These are phyloP conservation scores for Picea glauca DNA, from an alignment of 75 land plant species.

Conservation along the genomic window DNA sequence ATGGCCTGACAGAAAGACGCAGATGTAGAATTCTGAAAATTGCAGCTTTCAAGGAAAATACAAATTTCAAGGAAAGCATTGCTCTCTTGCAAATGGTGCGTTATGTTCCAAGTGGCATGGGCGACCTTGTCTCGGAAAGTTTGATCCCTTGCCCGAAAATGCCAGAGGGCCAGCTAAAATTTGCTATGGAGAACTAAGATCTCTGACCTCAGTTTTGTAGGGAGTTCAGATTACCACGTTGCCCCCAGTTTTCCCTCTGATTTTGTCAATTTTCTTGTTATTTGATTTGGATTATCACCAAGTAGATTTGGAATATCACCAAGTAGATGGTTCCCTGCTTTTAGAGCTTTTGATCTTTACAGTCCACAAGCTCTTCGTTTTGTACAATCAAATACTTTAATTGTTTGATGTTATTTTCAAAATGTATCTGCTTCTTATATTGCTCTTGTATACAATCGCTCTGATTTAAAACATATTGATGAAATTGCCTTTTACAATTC, in stretches of 20 bases:
- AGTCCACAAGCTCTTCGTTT: background rate
- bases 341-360: background rate
- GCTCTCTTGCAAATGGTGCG: background rate
- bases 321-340: background rate
- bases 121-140: background rate
- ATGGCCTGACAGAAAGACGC: background rate
- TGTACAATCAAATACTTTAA: background rate
- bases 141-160: background rate
- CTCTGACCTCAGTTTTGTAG: background rate
- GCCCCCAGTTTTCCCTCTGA: background rate
- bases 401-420: background rate
- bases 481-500: background rate
- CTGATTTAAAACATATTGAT: background rate
- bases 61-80: background rate
- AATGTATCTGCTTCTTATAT: background rate
- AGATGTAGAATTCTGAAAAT: conserved; percentile 1
- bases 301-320: background rate
- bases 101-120: background rate
- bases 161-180: background rate
- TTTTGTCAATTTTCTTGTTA: background rate
- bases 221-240: background rate
- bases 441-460: background rate
- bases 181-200: background rate
- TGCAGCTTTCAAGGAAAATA: background rate
- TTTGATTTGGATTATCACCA: background rate